These are phyloP conservation scores for Eimeria praecox DNA, from an alignment of 169 alveolate genomes.

Conservation along the genomic window DNA sequence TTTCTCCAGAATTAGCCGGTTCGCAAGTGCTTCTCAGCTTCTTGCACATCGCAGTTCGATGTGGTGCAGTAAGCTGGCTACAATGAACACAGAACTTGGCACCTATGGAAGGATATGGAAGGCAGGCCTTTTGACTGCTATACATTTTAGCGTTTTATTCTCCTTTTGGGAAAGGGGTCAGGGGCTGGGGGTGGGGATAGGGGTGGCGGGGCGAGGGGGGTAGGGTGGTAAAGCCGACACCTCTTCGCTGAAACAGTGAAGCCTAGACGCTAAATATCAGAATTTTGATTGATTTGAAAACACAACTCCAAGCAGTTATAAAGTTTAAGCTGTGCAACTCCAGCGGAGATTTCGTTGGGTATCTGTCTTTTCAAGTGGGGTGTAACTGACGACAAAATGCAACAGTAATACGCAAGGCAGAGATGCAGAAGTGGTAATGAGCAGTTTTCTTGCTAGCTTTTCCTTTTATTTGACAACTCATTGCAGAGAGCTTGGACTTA, in stretches of 20 bases:
- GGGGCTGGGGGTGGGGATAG: no score
- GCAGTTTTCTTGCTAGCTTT: background rate
- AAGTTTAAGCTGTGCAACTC: background rate
- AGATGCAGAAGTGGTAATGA: background rate
- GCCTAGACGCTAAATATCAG: background rate
- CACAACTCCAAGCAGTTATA: background rate
- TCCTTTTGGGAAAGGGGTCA: background rate
- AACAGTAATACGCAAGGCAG: background rate
- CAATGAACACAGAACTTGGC: constrained; percentile 6
- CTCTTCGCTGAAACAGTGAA: background rate
- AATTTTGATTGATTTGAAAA: background rate
- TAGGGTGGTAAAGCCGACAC: no score
- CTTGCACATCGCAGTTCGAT: background rate
- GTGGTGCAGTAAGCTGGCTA: constrained; percentile 3
- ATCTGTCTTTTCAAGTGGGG: background rate
- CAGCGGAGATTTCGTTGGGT: background rate
- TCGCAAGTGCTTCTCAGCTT: background rate
- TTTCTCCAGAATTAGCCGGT: background rate
- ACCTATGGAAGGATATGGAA: background rate
- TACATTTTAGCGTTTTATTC: background rate
- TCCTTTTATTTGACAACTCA: background rate
- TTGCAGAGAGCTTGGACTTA: background rate
- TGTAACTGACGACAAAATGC: background rate
- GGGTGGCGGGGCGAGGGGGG: no score
- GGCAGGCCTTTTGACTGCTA: constrained; percentile 15